Conservation (phyloP, 108 stramenopile species). For the Aurantiochytrium sp. region DNA sequence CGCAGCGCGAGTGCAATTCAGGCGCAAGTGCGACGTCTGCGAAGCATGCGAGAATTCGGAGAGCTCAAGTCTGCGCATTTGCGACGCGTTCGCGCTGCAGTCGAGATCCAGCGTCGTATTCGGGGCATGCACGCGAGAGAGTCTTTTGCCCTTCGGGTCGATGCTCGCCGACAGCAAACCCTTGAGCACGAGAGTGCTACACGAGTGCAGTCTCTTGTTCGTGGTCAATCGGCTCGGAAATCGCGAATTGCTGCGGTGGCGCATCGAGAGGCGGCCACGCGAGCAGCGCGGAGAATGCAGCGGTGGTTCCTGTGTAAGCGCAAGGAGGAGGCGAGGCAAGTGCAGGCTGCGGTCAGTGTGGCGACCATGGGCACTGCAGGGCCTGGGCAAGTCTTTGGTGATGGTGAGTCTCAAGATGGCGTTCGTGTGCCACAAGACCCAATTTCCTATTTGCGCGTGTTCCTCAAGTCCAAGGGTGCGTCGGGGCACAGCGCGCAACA, state of each 20-base stretch:
- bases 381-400: too few relatives aligned
- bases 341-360: too few relatives aligned
- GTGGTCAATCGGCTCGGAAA: too few relatives aligned
- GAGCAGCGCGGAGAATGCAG: neutral
- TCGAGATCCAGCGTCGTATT: neutral
- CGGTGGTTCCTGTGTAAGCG: neutral
- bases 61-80: neutral
- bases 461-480: neutral
- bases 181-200: neutral
- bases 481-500: neutral
- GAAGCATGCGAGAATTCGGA: neutral
- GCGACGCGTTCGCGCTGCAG: neutral
- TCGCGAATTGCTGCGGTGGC: neutral
- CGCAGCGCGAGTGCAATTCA: neutral
- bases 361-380: too few relatives aligned
- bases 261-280: neutral
- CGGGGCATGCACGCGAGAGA: neutral
- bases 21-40: neutral
- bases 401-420: too few relatives aligned
- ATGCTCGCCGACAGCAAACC: neutral
- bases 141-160: neutral
- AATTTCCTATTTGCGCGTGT: neutral
- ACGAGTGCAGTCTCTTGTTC: neutral
- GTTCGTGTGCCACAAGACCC: neutral
- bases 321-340: neutral